phyloP scores from a whole-genome alignment of 495 filamentous ascomycete genomes.

The Filosporella fistucella region DNA sequence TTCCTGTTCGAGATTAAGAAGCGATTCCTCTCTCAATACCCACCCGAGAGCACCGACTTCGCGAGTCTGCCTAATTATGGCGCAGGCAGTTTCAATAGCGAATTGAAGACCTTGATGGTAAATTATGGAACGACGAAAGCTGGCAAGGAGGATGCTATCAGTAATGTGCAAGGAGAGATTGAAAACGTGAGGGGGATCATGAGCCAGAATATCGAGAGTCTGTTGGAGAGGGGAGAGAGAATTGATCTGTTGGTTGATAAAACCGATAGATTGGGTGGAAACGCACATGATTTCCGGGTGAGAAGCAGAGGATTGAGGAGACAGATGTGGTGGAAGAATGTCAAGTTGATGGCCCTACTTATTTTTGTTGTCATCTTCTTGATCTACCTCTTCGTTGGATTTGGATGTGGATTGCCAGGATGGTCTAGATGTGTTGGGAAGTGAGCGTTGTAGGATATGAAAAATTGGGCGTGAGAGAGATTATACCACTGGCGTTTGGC shows the following conservation, averaged over 20 bases:
- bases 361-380: slow-evolving; percentile 79
- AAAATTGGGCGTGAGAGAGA: background rate
- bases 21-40: slow-evolving; percentile 74
- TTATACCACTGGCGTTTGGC: background rate
- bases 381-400: slow-evolving; percentile 70
- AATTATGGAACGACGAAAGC: slow-evolving; percentile 74
- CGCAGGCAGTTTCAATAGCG: slow-evolving; percentile 76
- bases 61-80: slow-evolving; percentile 80
- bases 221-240: slow-evolving; percentile 89
- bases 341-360: slow-evolving; percentile 85
- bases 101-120: slow-evolving; percentile 73
- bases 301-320: slow-evolving; percentile 78
- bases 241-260: slow-evolving; percentile 97
- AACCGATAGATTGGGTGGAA: slow-evolving; percentile 85
- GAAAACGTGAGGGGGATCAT: slow-evolving; percentile 93
- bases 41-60: slow-evolving; percentile 66
- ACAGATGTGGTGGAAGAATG: slow-evolving; percentile 99
- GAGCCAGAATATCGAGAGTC: slow-evolving; percentile 96
- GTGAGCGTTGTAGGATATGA: slow-evolving; percentile 1
- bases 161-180: slow-evolving; percentile 80
- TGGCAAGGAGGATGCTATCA: slow-evolving; percentile 77
- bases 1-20: slow-evolving; percentile 89
- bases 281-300: slow-evolving; percentile 84
- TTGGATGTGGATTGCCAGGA: slow-evolving; percentile 68
- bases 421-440: slow-evolving; percentile 46